Base-by-base conservation (phyloP, 495 filamentous ascomycete species). In the Aspergillus baeticus region DNA sequence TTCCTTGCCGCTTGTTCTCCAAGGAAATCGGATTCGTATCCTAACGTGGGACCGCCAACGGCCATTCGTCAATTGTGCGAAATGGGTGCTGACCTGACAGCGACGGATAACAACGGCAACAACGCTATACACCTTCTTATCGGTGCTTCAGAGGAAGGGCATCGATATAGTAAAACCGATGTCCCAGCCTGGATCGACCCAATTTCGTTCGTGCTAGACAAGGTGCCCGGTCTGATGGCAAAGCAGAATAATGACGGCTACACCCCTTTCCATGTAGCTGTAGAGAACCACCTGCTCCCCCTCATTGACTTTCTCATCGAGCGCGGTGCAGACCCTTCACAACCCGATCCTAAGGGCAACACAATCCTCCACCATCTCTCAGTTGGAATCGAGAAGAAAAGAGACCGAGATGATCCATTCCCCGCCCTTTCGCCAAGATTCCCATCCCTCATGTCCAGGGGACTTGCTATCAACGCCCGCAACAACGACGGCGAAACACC, bases 401-500 rank as follows among this genome's bases (percentile, higher is more conserved):
- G n/a, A n/a, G n/a, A n/a, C n/a, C n/a, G n/a, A n/a, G n/a, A n/a
- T n/a, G n/a, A n/a, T n/a, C n/a, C n/a, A n/a, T n/a, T n/a, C n/a
- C n/a, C n/a, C 22, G 14, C 3, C 1, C 14, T 3, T 29, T 33
- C 23, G 5, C n/a, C 2, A 0, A 33, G 4, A 13, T 45, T 10
- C 10, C 36, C 14, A 17, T 1, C 6, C 3, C 21, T 10, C 21
- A 8, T 57, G 2, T 37, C 6, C 2, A 17, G 11, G 3, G 42
- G 31, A 17, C 29, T 55, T 0, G 53, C 38, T 17, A 47, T 55
- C 43, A 55, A 55, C 41, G 41, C 53, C 2, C 41, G 53, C 5
- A 55, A 55, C 34, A 41, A 31, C 3, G 20, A 17, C 20, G 53
- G 53, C 7, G 53, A 55, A 13, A 38, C 53, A 11, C 51, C 51